Base-by-base conservation (phyloP, 768 basidiomycete genomes). In the Leccinum variicolor region DNA sequence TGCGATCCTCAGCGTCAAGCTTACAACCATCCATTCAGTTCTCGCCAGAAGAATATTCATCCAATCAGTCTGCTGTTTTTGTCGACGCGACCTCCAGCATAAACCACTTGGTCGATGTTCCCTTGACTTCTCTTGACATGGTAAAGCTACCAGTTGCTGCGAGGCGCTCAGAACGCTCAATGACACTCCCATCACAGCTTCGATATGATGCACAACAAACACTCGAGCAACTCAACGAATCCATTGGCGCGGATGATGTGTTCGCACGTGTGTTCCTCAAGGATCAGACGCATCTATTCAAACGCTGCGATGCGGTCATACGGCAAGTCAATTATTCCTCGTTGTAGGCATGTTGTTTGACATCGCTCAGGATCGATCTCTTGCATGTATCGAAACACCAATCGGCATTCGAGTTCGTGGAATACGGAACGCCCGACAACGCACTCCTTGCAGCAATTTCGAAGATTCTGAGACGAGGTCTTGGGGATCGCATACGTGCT, bases 31-130 rank as follows among this genome's bases (percentile, higher is more conserved):
- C n/a, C 53, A 53, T 50, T 39, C 63, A 91, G 89, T 89, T 81
- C 60, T 54, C 78, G 3, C 78, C 80, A 9, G 79, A 83, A 45
- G 83, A 85, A 49, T 92, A 89, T 64, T 58, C 67, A 19, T 73
- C 73, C 26, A 70, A 76, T 46, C 76, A 81, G 53, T 74, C 77
- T 4, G 79, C 86, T 8, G 79, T 89, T 19, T 85, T 96, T 51
- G 87, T 96, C 1, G 94, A 95, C 65, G 81, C 87, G 1, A 80
- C 85, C 0, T 91, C 92, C 0, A 79, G 79, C 8, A 77, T 89
- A 49, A 98, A 99, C 67, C 66, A 95, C 10, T 72, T 96, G 21
- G 83, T 86, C 0, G 85, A 82, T 9, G 81, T 95, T 29, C 90
- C 94, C 19, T 63, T 84, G 14, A 81, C 89, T 3, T 94, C 92